Base-by-base conservation (phyloP, 495 filamentous ascomycete species). In the Diplogelasinospora grovesii region DNA sequence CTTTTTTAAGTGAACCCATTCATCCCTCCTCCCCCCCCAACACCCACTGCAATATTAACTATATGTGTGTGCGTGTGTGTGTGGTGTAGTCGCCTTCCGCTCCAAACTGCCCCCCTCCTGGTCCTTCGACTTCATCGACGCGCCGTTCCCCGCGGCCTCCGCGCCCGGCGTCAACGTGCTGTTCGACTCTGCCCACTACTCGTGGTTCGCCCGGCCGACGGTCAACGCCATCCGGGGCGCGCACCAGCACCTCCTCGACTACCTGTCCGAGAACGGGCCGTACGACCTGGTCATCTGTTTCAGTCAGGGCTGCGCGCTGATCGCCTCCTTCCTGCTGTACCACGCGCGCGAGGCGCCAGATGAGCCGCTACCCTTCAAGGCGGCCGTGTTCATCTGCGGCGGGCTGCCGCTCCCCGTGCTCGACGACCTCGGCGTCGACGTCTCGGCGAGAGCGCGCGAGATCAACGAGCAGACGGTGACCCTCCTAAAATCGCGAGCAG, bases 271-370 rank as follows among this genome's bases (percentile, higher is more conserved):
- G 3, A 53, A 75, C 24, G 79, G 77, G 0, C 77, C 77, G 2
- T 83, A 75, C 59, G 81, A 83, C 48, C 66, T 67, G 13, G 67
- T 82, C 7, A 56, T 82, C 46, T 66, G 65, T 45, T 83, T 79
- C 51, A 78, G 74, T 5, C 76, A 83, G 34, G 78, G 78, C 11
- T 76, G 71, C 37, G 52, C 66, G 4, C 49, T 83, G 0, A 66
- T 74, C 19, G 63, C 66, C 3, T 69, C 59, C 42, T 64, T 65
- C 48, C 54, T 74, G 9, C 35, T 70, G 11, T 64, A 63, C 40
- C 60, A 63, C n/a, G 50, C 54, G 35, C 50, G 49, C 42, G 58
- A 65, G 41, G 39, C 43, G 4, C 53, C 56, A 9, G 28, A 51
- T 6, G 29, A 51, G 10, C 42, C 53, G 7, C 65, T 70, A 1